These are phyloP conservation scores for Picochlorum sp. DNA, from an alignment of 139 green algal species.

Conservation along the genomic window DNA sequence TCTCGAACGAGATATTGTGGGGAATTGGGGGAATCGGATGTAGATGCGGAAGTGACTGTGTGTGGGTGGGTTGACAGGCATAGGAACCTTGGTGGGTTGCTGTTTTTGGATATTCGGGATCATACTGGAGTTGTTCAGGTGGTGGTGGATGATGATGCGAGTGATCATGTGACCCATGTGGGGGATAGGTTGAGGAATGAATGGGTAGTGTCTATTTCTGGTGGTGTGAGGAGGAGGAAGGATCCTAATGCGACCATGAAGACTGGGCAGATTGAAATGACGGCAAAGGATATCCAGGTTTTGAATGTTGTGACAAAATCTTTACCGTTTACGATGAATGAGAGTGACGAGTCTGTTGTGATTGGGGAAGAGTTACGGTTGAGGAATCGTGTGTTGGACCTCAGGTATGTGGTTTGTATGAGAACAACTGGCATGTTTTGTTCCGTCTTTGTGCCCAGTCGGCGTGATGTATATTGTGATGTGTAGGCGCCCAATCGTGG, in stretches of 20 bases:
- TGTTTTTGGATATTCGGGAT: slow-evolving; percentile 92
- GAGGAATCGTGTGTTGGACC: slow-evolving; percentile 83
- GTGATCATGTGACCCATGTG: slow-evolving; percentile 39
- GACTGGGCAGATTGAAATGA: slow-evolving; percentile 76
- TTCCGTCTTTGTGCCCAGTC: too few relatives aligned
- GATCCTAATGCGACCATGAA: slow-evolving; percentile 78
- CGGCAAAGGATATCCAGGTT: slow-evolving; percentile 33
- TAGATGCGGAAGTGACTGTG: slow-evolving; percentile 52
- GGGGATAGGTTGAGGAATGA: slow-evolving; percentile 67
- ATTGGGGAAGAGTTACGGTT: slow-evolving; percentile 81
- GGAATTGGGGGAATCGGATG: slow-evolving; percentile 36
- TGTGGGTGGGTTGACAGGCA: slow-evolving; percentile 94
- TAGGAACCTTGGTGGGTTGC: slow-evolving; percentile 83
- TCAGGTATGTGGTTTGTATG: slow-evolving; percentile 38
- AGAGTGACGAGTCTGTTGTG: slow-evolving; percentile 35
- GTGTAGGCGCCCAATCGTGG: slow-evolving; percentile 65
- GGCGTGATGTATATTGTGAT: slow-evolving; percentile 18
- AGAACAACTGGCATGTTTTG: neutral
- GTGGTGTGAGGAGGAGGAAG: slow-evolving; percentile 57
- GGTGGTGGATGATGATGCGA: slow-evolving; percentile 19
- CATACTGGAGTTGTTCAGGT: slow-evolving; percentile 89
- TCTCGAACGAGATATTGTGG: slow-evolving; percentile 35
- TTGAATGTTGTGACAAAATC: slow-evolving; percentile 72
- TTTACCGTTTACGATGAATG: slow-evolving; percentile 81
- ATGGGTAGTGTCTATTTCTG: slow-evolving; percentile 78